Conservation (phyloP, 116 monocot genomes). For the Iris pallida region DNA sequence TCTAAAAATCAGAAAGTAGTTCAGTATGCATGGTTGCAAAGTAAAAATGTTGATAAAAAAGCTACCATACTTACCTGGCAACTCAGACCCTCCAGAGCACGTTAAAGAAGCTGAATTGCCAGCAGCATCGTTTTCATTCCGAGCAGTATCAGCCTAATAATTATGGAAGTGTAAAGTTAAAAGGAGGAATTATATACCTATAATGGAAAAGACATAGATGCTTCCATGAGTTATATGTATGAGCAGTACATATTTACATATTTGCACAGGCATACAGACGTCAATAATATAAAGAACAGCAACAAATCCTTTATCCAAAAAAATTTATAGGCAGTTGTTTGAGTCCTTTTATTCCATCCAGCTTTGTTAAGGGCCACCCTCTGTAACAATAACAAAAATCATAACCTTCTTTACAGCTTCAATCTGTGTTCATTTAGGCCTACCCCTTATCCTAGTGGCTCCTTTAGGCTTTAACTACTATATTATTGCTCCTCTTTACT, state of each 20-base stretch:
- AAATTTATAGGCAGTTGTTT: neutral
- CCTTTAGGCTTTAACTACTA: too few species aligned
- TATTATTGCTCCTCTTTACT: too few species aligned
- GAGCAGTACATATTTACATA: neutral
- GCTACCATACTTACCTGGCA: slow-evolving; percentile 16
- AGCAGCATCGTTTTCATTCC: slow-evolving; percentile 13
- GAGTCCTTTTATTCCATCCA: too few species aligned
- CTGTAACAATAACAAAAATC: too few species aligned
- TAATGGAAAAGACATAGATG: neutral
- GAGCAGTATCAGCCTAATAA: slow-evolving; percentile 19
- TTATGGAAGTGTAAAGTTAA: neutral
- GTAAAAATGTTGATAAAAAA: neutral
- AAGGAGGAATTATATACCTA: neutral
- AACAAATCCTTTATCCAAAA: neutral
- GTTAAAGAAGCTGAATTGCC: neutral
- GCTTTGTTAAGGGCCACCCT: too few species aligned
- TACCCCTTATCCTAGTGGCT: too few species aligned
- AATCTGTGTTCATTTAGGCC: too few species aligned
- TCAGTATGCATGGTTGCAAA: neutral
- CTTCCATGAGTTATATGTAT: neutral
- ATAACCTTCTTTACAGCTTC: too few species aligned
- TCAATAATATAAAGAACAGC: neutral
- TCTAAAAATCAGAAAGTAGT: slow-evolving; percentile 1
- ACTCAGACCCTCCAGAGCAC: slow-evolving; percentile 15
- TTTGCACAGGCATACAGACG: neutral